These are phyloP conservation scores for Penicillium sp. DNA, from an alignment of 2,329 filamentous ascomycete genomes.

Conservation along the genomic window DNA sequence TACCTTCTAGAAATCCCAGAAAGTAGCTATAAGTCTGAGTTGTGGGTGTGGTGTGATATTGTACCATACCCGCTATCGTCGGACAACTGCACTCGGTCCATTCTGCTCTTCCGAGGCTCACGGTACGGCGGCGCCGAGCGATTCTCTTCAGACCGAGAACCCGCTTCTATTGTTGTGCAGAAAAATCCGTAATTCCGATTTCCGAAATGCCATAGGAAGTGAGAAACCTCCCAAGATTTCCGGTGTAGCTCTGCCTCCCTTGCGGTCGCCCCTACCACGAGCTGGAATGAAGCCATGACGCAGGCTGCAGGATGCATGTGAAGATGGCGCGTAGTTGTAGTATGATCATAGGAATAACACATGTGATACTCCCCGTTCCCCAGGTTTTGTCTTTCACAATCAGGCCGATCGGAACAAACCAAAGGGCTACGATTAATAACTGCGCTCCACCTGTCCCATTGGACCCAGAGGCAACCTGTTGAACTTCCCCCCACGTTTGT, in stretches of 20 bases:
- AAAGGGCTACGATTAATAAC: conserved; percentile 17
- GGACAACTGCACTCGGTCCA: not conserved
- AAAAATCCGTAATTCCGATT: not conserved
- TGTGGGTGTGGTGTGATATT: not conserved
- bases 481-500: conserved; percentile 20
- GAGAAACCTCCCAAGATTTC: not conserved
- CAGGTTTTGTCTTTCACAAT: conserved; percentile 1
- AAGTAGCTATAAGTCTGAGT: not conserved
- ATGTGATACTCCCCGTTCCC: conserved; percentile 14
- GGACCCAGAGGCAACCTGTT: not conserved
- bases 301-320: conserved; percentile 5
- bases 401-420: conserved; percentile 16
- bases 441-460: conserved; percentile 7
- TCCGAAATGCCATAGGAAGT: not conserved
- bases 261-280: not conserved
- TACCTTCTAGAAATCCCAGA: not conserved
- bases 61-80: not conserved
- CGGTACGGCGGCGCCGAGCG: not conserved
- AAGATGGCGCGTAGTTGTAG: not conserved
- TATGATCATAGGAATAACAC: not conserved
- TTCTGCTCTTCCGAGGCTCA: not conserved
- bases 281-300: conserved; percentile 1
- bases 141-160: not conserved
- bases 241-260: not conserved
- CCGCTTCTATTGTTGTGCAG: not conserved